Evolutionary conservation across 495 filamentous ascomycete genomes (phyloP), one percentile per base, ranked within the genome.

Genomic region (Neurospora sp.): DNA sequence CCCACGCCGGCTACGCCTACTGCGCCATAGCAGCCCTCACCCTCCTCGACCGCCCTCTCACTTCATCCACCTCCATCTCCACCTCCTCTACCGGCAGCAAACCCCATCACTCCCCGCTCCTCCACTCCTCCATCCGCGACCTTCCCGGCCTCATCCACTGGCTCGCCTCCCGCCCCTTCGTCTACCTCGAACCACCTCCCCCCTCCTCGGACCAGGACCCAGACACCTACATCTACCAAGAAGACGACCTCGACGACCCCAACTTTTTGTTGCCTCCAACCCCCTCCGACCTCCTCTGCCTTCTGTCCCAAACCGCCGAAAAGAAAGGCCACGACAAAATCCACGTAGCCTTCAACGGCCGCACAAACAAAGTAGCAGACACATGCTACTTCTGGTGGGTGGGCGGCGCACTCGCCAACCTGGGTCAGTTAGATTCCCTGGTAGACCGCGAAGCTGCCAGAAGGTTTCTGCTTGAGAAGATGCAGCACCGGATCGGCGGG

Each of bases 331-430:
- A n/a, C 17, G n/a, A 13, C 45, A 24, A 28, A 70, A 75, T 77
- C 54, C 79, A 79, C 85, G 80, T 85, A 8, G 95, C 93, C 31
- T 93, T 96, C 79, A 97, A 95, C 77, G 96, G 96, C 59, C 89
- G 96, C 40, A 88, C 86, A 74, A 97, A 97, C 83, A 99, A 99
- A 79, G 80, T 88, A 15, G 90, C 91, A 24, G 96, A 99, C 82
- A 98, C 95, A 2, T 99, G 96, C 81, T 98, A 99, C 81, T 89
- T 88, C 7, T 99, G 94, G 85, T 99, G 96, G 96, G 92, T 92
- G 3, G 86, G 86, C 37, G 94, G 88, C 13, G 89, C 93, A 7
- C 81, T 98, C 8, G 83, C 84, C 69, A 90, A 93, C 75, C 86
- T 98, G 19, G 87, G 89, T 31, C 84, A 75, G 85, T 11, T 81